phyloP scores from a whole-genome alignment of 2,329 filamentous ascomycete genomes.

The Thielaviopsis euricoi region DNA sequence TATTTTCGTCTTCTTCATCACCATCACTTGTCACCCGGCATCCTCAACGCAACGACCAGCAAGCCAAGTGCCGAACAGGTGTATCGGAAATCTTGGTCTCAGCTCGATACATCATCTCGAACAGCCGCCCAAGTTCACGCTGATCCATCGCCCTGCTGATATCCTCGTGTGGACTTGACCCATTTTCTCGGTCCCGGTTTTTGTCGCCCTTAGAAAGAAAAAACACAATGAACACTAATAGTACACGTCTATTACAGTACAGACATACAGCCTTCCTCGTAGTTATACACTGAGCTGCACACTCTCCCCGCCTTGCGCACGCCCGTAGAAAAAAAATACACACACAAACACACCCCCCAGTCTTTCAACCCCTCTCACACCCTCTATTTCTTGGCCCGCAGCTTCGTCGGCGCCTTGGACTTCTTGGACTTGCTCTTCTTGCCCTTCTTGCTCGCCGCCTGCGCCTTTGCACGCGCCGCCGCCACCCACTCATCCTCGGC shows the following conservation, averaged over 20 bases:
- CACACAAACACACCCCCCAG: no score
- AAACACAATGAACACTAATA: neutral
- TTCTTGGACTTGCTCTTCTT: conserved; percentile 21
- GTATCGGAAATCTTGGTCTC: neutral
- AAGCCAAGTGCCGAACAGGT: neutral
- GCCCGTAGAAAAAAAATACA: conserved; percentile 1
- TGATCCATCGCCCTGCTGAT: neutral
- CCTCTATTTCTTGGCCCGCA: conserved; percentile 13
- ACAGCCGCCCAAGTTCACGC: neutral
- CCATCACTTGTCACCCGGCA: neutral
- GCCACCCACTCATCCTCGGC: conserved; percentile 17
- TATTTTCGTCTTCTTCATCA: neutral
- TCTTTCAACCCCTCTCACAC: neutral
- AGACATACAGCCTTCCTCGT: neutral
- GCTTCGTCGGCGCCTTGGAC: conserved; percentile 20
- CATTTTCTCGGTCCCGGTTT: neutral
- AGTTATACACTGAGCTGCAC: neutral
- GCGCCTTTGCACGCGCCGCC: conserved; percentile 15
- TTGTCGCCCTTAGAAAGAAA: neutral
- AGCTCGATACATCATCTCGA: neutral
- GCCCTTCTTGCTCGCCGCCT: conserved; percentile 20
- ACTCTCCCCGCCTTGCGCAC: neutral
- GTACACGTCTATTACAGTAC: neutral
- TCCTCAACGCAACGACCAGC: neutral
- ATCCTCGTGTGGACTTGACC: neutral